Conservation (phyloP, 371 early-diverging fungal genomes). For the Syncephalastrum contaminatum region DNA sequence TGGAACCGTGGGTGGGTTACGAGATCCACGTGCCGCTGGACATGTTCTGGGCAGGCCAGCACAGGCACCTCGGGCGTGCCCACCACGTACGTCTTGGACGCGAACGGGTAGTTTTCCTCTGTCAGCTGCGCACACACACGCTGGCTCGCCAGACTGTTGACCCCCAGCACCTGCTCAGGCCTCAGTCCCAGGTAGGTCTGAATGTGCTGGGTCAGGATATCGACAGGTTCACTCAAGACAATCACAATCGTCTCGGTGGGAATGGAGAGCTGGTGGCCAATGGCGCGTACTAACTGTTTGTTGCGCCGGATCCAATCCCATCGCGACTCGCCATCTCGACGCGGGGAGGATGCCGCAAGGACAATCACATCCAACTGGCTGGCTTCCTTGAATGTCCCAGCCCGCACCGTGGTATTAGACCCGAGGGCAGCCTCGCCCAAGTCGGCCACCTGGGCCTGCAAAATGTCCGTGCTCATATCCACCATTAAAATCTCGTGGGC, state of each 20-base stretch:
- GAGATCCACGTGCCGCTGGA: conserved; percentile 39
- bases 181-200: conserved; percentile 71
- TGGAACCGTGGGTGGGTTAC: conserved; percentile 61
- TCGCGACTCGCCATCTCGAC: conserved; percentile 22
- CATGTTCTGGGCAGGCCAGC: conserved; percentile 67
- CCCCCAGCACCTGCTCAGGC: conserved; percentile 74
- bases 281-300: conserved; percentile 61
- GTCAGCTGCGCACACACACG: conserved; percentile 48
- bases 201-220: conserved; percentile 71
- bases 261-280: conserved; percentile 69
- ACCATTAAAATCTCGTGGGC: conserved; percentile 63
- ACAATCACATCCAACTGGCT: conserved; percentile 23
- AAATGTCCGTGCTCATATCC: conserved; percentile 60
- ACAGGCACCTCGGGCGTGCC: conserved; percentile 76
- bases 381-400: conserved; percentile 63
- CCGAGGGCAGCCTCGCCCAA: conserved; percentile 67
- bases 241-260: conserved; percentile 61
- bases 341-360: conserved; percentile 23
- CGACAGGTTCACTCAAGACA: conserved; percentile 79
- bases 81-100: conserved; percentile 54
- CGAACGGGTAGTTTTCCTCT: conserved; percentile 10
- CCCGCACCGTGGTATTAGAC: conserved; percentile 51
- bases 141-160: conserved; percentile 65
- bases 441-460: conserved; percentile 74
- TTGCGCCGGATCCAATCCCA: conserved; percentile 66